Conservation (phyloP, 805 yeast species). For the Kregervanrija delftensis region DNA sequence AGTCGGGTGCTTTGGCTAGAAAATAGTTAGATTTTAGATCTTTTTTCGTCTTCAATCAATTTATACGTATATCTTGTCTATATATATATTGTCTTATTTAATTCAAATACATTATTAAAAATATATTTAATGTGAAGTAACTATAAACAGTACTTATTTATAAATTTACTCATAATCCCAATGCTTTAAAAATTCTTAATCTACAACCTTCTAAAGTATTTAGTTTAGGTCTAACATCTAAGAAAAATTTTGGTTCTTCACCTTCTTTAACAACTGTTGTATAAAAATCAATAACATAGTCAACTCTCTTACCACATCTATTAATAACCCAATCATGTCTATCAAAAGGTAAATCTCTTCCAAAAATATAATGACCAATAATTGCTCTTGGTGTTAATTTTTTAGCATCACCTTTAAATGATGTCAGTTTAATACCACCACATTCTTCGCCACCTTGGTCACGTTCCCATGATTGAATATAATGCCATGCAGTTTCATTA, state of each 20-base stretch:
- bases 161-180: conserved; percentile 35
- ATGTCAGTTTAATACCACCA: conserved; percentile 79
- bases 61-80: too few relatives aligned
- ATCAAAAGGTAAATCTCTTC: conserved; percentile 80
- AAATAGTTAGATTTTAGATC: background rate
- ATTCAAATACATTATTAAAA: too few relatives aligned
- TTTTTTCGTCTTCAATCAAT: too few relatives aligned
- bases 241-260: conserved; percentile 50
- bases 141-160: background rate
- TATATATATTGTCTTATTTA: too few relatives aligned
- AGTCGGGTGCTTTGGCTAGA: conserved; percentile 27
- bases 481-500: conserved; percentile 88
- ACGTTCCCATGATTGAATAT: conserved; percentile 77
- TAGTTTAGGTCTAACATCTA: conserved; percentile 91
- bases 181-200: conserved; percentile 56
- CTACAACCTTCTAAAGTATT: conserved; percentile 75
- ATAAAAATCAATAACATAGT: conserved; percentile 92
- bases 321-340: conserved; percentile 92
- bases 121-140: background rate
- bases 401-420: conserved; percentile 84
- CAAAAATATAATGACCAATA: conserved; percentile 50
- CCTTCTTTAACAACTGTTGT: conserved; percentile 29
- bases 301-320: conserved; percentile 76
- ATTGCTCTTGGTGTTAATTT: conserved; percentile 86
- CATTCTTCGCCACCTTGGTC: conserved; percentile 53